phyloP scores from a whole-genome alignment of 345 rosid species.

The Linum usitatissimum region DNA sequence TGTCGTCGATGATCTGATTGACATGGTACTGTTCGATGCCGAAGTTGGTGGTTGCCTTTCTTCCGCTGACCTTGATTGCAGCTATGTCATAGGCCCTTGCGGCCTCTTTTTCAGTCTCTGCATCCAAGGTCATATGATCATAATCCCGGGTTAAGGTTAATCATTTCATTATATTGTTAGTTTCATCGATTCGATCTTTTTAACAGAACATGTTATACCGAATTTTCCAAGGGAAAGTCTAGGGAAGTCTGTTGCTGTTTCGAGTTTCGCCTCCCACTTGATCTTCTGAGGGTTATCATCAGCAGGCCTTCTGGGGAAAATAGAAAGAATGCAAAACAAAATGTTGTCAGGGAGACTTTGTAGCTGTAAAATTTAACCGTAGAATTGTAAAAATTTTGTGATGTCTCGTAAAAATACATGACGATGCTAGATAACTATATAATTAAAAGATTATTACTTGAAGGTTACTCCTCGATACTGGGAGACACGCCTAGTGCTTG shows the following conservation, averaged over 20 bases:
- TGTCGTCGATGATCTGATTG: too few relatives aligned
- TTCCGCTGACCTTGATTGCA: conserved; percentile 18
- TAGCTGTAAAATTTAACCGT: background rate
- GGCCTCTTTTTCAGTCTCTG: conserved; percentile 24
- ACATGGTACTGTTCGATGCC: background rate
- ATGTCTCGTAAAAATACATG: too few relatives aligned
- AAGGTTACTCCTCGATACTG: background rate
- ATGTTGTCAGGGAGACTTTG: background rate
- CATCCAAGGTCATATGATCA: too few relatives aligned
- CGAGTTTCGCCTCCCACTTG: conserved; percentile 27
- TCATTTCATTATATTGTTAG: conserved; percentile 5
- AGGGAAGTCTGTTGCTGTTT: background rate
- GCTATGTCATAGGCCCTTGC: conserved; percentile 30
- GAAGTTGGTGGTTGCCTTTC: conserved; percentile 14
- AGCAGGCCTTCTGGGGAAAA: background rate
- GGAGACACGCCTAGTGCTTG: background rate
- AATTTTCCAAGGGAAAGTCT: conserved; percentile 21
- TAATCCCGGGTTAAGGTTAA: too few relatives aligned
- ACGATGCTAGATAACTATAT: too few relatives aligned
- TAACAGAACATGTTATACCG: background rate
- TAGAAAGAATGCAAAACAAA: background rate
- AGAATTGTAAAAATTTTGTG: background rate
- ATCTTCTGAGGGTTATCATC: conserved; percentile 7
- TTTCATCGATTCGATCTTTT: background rate
- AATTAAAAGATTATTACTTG: background rate